phyloP scores from a whole-genome alignment of 352 stramenopile species.

The Peronospora tabacina region DNA sequence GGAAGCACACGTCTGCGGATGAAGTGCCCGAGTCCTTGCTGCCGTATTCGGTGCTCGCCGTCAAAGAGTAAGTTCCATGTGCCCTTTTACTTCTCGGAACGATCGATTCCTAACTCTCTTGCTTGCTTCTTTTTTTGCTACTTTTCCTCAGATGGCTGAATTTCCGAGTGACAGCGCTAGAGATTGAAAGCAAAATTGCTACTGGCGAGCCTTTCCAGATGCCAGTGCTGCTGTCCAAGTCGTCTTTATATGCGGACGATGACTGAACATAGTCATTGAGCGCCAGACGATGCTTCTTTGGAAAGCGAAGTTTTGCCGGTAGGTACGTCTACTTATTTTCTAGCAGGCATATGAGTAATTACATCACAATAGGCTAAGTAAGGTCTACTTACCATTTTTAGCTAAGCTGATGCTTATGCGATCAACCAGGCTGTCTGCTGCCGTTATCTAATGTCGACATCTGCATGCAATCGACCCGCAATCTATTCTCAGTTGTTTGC shows the following conservation, averaged over 20 bases:
- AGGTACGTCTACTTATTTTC: too few relatives aligned
- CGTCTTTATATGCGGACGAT: slow-evolving; percentile 79
- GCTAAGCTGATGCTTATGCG: too few relatives aligned
- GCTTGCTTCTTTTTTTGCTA: slow-evolving; percentile 1
- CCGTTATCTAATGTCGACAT: too few relatives aligned
- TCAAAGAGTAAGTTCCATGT: slow-evolving; percentile 72
- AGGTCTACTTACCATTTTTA: too few relatives aligned
- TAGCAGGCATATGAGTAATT: too few relatives aligned
- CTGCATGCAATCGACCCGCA: too few relatives aligned
- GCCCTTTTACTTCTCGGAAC: background rate
- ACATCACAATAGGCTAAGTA: too few relatives aligned
- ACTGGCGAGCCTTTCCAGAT: slow-evolving; percentile 70
- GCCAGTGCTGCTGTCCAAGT: slow-evolving; percentile 82
- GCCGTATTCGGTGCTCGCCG: slow-evolving; percentile 72
- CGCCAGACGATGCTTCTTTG: background rate
- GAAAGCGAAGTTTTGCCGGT: too few relatives aligned
- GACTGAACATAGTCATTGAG: slow-evolving; percentile 37
- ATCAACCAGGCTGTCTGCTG: too few relatives aligned
- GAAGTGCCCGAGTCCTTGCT: slow-evolving; percentile 59
- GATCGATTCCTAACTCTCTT: slow-evolving; percentile 10
- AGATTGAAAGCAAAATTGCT: slow-evolving; percentile 81
- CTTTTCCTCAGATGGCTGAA: slow-evolving; percentile 61
- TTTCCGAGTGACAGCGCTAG: slow-evolving; percentile 76
- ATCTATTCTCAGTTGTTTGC: too few relatives aligned
- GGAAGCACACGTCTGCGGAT: slow-evolving; percentile 63